Evolutionary conservation across 257 asterid genomes (phyloP).

Genomic region (Agastache rugosa): DNA sequence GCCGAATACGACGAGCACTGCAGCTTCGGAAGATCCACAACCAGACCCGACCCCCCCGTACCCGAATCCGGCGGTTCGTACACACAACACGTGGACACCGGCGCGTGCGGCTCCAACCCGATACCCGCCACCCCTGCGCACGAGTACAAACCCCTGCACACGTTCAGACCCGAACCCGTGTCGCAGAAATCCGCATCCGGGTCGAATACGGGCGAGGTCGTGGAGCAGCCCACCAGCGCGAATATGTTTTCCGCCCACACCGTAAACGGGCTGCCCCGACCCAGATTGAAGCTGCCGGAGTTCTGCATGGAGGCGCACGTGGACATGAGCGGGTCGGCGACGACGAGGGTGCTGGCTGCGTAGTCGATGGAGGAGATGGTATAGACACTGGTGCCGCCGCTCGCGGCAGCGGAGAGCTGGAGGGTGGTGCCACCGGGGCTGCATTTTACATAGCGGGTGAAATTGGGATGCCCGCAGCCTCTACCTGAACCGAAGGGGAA

Average conservation of each 20-base stretch:
- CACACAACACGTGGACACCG: constrained; percentile 68
- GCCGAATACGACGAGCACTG: constrained; percentile 75
- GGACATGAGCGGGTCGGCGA: constrained; percentile 72
- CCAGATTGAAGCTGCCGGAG: constrained; percentile 61
- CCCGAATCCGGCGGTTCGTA: constrained; percentile 48
- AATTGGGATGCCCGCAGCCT: constrained; percentile 72
- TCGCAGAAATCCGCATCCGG: constrained; percentile 57
- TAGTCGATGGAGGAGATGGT: constrained; percentile 60
- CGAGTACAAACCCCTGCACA: constrained; percentile 68
- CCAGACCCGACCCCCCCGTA: constrained; percentile 48
- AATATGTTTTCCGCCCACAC: constrained; percentile 51
- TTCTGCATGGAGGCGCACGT: constrained; percentile 80
- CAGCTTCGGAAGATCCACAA: constrained; percentile 70
- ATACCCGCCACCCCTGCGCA: constrained; percentile 61
- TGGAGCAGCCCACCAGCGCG: constrained; percentile 70
- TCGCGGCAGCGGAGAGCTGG: constrained; percentile 49
- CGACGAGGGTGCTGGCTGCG: constrained; percentile 45
- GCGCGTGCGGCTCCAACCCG: constrained; percentile 62
- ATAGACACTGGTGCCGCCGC: constrained; percentile 47
- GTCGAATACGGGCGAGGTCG: constrained; percentile 68
- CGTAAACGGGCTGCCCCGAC: constrained; percentile 50
- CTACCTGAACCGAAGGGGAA: constrained; percentile 66
- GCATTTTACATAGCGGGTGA: constrained; percentile 56
- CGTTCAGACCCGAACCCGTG: constrained; percentile 59
- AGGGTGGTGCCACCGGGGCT: constrained; percentile 41